Evolutionary conservation across 2,329 filamentous ascomycete genomes (phyloP), one percentile per base, ranked within the genome.

Genomic region (Madurella mycetomatis): DNA sequence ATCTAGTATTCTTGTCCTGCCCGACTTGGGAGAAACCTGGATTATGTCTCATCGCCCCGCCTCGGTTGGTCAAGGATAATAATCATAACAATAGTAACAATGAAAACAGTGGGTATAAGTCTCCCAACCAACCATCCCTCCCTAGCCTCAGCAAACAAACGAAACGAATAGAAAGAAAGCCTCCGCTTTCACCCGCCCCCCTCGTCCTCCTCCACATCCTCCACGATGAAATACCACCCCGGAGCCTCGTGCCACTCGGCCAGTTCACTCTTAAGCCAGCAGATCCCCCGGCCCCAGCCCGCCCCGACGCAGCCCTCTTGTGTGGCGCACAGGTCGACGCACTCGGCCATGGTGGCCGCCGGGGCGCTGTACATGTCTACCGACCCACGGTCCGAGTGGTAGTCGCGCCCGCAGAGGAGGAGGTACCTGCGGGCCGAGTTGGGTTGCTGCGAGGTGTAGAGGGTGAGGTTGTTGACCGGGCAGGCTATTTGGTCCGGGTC

Each of bases 191-290:
- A 37, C 37, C 49, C 30, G n/a, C 13, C n/a, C n/a, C 37, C 44
- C 34, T 5, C 43, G 18, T 25, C 5, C 34, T 16, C 11, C 2
- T 43, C 60, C 79, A 77, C 56, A 50, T 69, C 59, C 55, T 62
- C 62, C 9, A 71, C 61, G 1, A 57, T 64, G 54, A 71, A 69
- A 41, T 65, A 66, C 69, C 70, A 72, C 25, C 55, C 53, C 7
- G 45, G 19, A 9, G 66, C 64, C 41, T 31, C 18, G 9, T 69
- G 64, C 1, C 64, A 57, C 5, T 42, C 41, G 7, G 67, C 70
- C 4, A 72, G 53, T 8, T 51, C 48, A 30, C 66, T 66, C 64
- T 73, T 72, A 47, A 73, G 56, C 65, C 66, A 73, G 59, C 71
- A 73, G 1, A 61, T 59, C 7, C 62, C 34, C 1, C 47, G 55